phyloP scores from a whole-genome alignment of 345 rosid genomes.

The Eucalyptus curtisii region DNA sequence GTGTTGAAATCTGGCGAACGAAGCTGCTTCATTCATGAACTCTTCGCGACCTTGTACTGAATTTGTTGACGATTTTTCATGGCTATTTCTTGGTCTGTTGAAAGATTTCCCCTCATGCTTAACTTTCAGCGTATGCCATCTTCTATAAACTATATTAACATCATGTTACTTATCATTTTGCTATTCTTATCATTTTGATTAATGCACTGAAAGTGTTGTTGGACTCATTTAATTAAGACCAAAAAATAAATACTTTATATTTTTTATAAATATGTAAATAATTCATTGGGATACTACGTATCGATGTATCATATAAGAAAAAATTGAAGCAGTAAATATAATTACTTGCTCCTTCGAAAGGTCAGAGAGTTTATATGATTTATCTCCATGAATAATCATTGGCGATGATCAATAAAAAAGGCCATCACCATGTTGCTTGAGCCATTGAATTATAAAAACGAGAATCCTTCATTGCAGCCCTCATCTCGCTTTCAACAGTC shows the following conservation, averaged over 20 bases:
- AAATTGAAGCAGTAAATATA: not conserved
- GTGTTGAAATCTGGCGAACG: conserved; percentile 32
- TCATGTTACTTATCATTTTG: not conserved
- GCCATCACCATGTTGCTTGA: not conserved
- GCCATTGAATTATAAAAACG: not conserved
- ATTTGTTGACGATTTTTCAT: conserved; percentile 19
- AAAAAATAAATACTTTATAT: not conserved
- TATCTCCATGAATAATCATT: not conserved
- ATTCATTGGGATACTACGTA: not conserved
- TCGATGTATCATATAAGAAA: not conserved
- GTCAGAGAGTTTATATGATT: not conserved
- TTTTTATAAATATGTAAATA: not conserved
- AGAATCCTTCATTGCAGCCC: not conserved
- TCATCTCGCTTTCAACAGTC: not conserved
- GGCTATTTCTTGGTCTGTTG: conserved; percentile 21
- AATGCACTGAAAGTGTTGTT: not conserved
- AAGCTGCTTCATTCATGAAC: conserved; percentile 17
- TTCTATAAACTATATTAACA: not conserved
- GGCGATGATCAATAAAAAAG: not conserved
- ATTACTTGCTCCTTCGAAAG: not conserved
- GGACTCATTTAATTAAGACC: not conserved
- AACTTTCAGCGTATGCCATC: not conserved
- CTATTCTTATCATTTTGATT: not conserved
- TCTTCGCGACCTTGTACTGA: conserved; percentile 21
- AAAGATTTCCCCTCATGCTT: conserved; percentile 3